Conservation (phyloP, 2,329 filamentous ascomycete genomes). For the Sphaceloma murrayae region DNA sequence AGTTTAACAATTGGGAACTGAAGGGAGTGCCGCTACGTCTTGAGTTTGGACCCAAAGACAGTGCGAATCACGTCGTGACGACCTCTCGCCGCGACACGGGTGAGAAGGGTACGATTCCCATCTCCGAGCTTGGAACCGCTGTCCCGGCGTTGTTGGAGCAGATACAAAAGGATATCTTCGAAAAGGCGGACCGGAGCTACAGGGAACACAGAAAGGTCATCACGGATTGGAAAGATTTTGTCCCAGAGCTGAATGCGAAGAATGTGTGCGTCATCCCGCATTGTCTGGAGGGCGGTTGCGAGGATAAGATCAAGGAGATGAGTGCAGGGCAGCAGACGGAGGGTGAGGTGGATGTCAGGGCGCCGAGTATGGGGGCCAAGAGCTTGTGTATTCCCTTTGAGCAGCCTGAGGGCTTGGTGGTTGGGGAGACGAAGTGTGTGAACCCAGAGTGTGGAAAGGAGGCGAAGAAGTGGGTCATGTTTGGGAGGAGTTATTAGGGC, state of each 20-base stretch:
- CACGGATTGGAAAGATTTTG: slow-evolving; percentile 80
- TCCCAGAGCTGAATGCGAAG: slow-evolving; percentile 81
- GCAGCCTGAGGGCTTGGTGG: slow-evolving; percentile 64
- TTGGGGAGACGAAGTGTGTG: slow-evolving; percentile 70
- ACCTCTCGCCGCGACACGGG: slow-evolving; percentile 77
- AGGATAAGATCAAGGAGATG: slow-evolving; percentile 89
- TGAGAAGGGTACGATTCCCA: slow-evolving; percentile 70
- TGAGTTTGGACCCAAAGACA: slow-evolving; percentile 93
- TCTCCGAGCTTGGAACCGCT: slow-evolving; percentile 61
- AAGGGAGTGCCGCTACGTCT: slow-evolving; percentile 89
- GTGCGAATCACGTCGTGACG: slow-evolving; percentile 72
- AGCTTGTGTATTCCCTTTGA: slow-evolving; percentile 72
- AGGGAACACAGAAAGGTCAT: slow-evolving; percentile 69
- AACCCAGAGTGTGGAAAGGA: slow-evolving; percentile 72
- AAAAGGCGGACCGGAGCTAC: slow-evolving; percentile 68
- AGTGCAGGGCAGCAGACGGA: slow-evolving; percentile 60
- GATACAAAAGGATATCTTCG: slow-evolving; percentile 76
- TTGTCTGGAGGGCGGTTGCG: slow-evolving; percentile 75
- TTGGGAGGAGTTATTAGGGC: slow-evolving; percentile 51
- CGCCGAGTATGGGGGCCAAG: slow-evolving; percentile 68
- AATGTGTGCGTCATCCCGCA: slow-evolving; percentile 88
- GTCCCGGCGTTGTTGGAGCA: slow-evolving; percentile 76
- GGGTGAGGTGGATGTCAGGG: slow-evolving; percentile 58
- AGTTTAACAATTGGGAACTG: slow-evolving; percentile 98
- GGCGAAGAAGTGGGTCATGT: slow-evolving; percentile 86